These are phyloP conservation scores for Brasilioporus rufonigricans DNA, from an alignment of 768 basidiomycete species.

Conservation along the genomic window DNA sequence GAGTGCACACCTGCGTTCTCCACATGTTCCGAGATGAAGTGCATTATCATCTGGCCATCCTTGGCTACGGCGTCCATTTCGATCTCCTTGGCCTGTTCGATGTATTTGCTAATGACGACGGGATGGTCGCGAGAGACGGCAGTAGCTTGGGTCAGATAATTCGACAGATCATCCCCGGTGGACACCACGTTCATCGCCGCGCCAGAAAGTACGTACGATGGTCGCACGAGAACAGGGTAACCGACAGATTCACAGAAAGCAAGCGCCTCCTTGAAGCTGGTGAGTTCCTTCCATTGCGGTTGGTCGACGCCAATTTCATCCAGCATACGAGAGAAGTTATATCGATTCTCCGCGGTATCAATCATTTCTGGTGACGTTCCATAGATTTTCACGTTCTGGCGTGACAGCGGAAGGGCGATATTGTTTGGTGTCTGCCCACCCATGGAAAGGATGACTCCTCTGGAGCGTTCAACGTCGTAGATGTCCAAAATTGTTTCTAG, in stretches of 20 bases:
- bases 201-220: conserved; percentile 98
- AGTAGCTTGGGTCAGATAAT: conserved; percentile 91
- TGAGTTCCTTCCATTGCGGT: conserved; percentile 95
- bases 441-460: conserved; percentile 95
- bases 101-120: conserved; percentile 98
- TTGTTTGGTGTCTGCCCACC: conserved; percentile 99
- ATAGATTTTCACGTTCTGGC: conserved; percentile 97
- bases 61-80: conserved; percentile 99
- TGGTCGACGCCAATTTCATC: conserved; percentile 99
- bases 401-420: conserved; percentile 91
- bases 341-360: conserved; percentile 97
- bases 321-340: conserved; percentile 97
- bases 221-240: conserved; percentile 94
- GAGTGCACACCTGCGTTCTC: conserved; percentile 99
- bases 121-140: conserved; percentile 96
- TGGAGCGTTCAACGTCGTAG: conserved; percentile 85
- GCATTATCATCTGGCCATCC: conserved; percentile 98
- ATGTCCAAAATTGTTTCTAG: conserved; percentile 96
- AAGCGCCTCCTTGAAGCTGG: conserved; percentile 83
- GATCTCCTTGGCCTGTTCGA: conserved; percentile 99
- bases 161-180: conserved; percentile 84
- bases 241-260: conserved; percentile 91
- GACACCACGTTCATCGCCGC: conserved; percentile 99
- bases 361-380: conserved; percentile 99
- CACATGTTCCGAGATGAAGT: conserved; percentile 98